These are phyloP conservation scores for Aspergillus baeticus DNA, from an alignment of 495 filamentous ascomycete genomes.

Conservation along the genomic window DNA sequence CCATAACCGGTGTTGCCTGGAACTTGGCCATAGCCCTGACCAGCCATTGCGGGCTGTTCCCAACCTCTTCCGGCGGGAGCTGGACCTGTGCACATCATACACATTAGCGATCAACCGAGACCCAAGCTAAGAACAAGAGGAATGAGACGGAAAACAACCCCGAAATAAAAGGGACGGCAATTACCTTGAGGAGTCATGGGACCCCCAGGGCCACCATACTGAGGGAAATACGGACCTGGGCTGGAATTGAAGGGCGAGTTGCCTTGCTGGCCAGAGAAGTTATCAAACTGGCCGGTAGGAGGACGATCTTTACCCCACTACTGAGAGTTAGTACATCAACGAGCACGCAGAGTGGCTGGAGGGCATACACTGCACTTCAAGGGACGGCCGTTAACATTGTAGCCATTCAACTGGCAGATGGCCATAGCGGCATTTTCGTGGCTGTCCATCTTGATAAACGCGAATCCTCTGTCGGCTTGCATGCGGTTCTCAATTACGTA, in stretches of 20 bases:
- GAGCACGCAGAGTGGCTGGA: neutral
- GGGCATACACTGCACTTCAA: constrained; percentile 93
- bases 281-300: constrained; percentile 78
- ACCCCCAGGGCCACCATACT: constrained; percentile 71
- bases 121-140: constrained; percentile 14
- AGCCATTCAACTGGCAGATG: constrained; percentile 95
- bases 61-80: constrained; percentile 61
- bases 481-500: constrained; percentile 97
- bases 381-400: constrained; percentile 95
- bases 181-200: constrained; percentile 72
- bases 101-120: constrained; percentile 25
- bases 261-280: constrained; percentile 68
- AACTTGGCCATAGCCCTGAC: constrained; percentile 57
- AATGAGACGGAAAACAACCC: too few species aligned
- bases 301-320: constrained; percentile 99
- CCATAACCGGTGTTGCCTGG: constrained; percentile 79
- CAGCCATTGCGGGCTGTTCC: constrained; percentile 59
- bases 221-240: constrained; percentile 86
- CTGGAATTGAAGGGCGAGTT: constrained; percentile 66
- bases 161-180: constrained; percentile 20
- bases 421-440: constrained; percentile 98
- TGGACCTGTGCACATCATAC: constrained; percentile 44
- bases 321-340: constrained; percentile 22
- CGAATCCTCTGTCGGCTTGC: constrained; percentile 96
- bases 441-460: constrained; percentile 98